Evolutionary conservation across 306 rosid species (phyloP), one percentile per base, ranked within the genome.

Genomic region (Lathyrus oleraceus): DNA sequence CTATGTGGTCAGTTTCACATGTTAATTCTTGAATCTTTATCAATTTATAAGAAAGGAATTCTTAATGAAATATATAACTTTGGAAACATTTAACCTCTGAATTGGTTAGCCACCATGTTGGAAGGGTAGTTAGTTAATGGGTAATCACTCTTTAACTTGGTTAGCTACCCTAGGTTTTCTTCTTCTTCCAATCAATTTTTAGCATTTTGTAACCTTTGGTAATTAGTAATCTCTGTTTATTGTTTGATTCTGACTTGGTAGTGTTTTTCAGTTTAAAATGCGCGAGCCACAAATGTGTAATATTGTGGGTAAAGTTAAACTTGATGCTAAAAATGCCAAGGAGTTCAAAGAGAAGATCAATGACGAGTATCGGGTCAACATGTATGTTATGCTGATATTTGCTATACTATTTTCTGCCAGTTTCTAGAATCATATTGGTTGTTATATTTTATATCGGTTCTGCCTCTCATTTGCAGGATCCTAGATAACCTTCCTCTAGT

Each of bases 281-380:
- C 89, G 96, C 10, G 96, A 87, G 71, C 91, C 91, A 20, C 91
- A 88, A 83, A 84, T 88, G 96, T 94, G 99, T 77, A 86, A 82
- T 65, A 76, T 91, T 54, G 76, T 84, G 63, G 84, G 96, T 69
- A 82, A 59, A 40, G 23, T 82, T 42, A 79, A 71, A 32, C 92
- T 89, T 25, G 88, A 88, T 85, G 92, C 96, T 36, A 94, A 94
- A 84, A 70, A 79, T 20, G 81, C 96, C 4, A 94, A 91, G 87
- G 89, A 84, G 66, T 91, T 91, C 70, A 94, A 88, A 73, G 96
- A 88, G 89, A 94, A 94, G 88, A 94, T 94, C 79, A 78, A 65
- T 81, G 99, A 94, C 54, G 97, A 94, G 76, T 94, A 94, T 80
- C 90, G 96, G 70, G 97, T 94, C 81, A 94, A 94, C 89, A 94